Conservation (phyloP, 441 rosid genomes). For the Erysimum pusillum region DNA sequence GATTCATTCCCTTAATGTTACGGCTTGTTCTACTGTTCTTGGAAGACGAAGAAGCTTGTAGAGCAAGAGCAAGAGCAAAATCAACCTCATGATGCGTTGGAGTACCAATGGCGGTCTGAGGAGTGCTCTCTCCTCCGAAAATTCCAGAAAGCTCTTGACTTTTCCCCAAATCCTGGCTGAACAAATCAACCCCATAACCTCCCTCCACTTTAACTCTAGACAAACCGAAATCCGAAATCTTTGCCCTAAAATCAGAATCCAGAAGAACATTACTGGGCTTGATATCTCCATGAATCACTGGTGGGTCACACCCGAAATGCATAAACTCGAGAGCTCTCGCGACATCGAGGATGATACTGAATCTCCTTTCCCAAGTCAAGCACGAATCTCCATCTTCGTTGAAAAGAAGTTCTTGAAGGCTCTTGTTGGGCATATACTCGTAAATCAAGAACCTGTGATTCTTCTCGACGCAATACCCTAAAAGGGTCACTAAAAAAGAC, state of each 20-base stretch:
- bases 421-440: constrained; percentile 95
- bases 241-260: constrained; percentile 80
- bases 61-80: constrained; percentile 90
- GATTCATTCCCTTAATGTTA: constrained; percentile 65
- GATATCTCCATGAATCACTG: constrained; percentile 94
- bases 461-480: constrained; percentile 86
- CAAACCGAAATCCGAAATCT: constrained; percentile 91
- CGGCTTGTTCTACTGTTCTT: constrained; percentile 67
- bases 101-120: constrained; percentile 66
- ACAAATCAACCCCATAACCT: constrained; percentile 80
- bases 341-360: constrained; percentile 74
- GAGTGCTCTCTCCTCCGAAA: constrained; percentile 55
- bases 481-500: constrained; percentile 73
- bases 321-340: constrained; percentile 84
- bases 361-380: constrained; percentile 82
- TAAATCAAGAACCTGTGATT: constrained; percentile 75
- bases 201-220: constrained; percentile 87
- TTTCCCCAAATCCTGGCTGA: constrained; percentile 83
- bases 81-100: constrained; percentile 84
- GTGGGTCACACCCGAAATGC: constrained; percentile 94
- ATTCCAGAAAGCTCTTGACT: constrained; percentile 84
- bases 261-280: constrained; percentile 96
- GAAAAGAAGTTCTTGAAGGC: constrained; percentile 85
- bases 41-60: constrained; percentile 94
- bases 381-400: constrained; percentile 58